Conservation (phyloP, 2,329 filamentous ascomycete genomes). For the Graphilbum ipis-grandicollis region DNA sequence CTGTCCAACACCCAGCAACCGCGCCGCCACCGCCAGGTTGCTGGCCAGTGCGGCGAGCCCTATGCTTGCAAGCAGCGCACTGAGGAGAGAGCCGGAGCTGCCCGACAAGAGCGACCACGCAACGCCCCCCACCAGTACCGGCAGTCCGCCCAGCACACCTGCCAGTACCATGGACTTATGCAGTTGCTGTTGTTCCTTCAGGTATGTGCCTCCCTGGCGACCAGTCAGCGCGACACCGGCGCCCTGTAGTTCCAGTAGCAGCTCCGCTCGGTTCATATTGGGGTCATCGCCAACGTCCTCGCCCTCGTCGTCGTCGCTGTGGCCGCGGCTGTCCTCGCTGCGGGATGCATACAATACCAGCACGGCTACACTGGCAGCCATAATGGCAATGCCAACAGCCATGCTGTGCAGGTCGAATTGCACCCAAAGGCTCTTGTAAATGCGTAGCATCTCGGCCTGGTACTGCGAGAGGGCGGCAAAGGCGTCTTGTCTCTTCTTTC, state of each 20-base stretch:
- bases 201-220: constrained; percentile 27
- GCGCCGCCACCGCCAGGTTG: constrained; percentile 20
- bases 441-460: constrained; percentile 57
- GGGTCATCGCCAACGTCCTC: constrained; percentile 31
- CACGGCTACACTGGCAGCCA: constrained; percentile 48
- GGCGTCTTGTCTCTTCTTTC: constrained; percentile 18
- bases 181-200: constrained; percentile 26
- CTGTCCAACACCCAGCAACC: constrained; percentile 25
- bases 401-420: constrained; percentile 81
- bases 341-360: constrained; percentile 57
- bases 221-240: constrained; percentile 29
- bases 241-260: constrained; percentile 32
- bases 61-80: constrained; percentile 19
- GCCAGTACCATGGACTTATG: constrained; percentile 21
- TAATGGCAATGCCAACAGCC: constrained; percentile 57
- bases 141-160: constrained; percentile 17
- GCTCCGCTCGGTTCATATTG: constrained; percentile 42
- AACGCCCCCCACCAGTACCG: constrained; percentile 4
- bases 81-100: neutral
- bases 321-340: constrained; percentile 33
- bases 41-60: constrained; percentile 27
- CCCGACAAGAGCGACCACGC: neutral
- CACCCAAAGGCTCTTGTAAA: constrained; percentile 80
- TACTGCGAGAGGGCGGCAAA: constrained; percentile 52
- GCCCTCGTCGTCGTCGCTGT: constrained; percentile 7